Evolutionary conservation across 345 rosid genomes (phyloP).

Genomic region (Eucalyptus polybractea): DNA sequence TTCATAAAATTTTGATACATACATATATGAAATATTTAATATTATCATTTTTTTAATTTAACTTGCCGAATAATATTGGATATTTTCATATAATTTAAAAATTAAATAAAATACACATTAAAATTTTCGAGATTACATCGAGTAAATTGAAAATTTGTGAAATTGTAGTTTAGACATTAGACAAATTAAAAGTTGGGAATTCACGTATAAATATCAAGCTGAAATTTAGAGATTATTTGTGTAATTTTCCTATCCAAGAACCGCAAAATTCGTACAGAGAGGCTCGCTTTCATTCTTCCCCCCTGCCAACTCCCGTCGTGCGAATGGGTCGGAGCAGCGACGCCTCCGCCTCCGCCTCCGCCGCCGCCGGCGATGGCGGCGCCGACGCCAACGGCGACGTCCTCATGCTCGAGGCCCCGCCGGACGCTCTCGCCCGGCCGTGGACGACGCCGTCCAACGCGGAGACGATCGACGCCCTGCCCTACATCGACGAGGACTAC

Average conservation of each 20-base stretch:
- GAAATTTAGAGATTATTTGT: no score
- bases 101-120: no score
- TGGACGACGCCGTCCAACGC: slow-evolving; percentile 59
- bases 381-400: slow-evolving; percentile 30
- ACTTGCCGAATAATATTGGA: accelerated
- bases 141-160: no score
- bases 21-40: no score
- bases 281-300: neutral
- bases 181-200: no score
- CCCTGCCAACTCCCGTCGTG: neutral
- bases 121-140: no score
- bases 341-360: neutral
- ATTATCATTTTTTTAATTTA: no score
- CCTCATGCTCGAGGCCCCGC: slow-evolving; percentile 66
- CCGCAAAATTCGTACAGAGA: neutral
- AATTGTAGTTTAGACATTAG: neutral
- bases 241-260: neutral
- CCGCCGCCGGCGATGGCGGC: slow-evolving; percentile 3
- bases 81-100: no score
- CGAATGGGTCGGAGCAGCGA: neutral
- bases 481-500: slow-evolving; percentile 93
- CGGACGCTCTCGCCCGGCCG: slow-evolving; percentile 28
- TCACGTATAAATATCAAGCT: neutral
- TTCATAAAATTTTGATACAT: accelerated
- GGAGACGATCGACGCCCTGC: slow-evolving; percentile 80